phyloP scores from a whole-genome alignment of 2,329 filamentous ascomycete species.

The Clonostachys rhizophaga region DNA sequence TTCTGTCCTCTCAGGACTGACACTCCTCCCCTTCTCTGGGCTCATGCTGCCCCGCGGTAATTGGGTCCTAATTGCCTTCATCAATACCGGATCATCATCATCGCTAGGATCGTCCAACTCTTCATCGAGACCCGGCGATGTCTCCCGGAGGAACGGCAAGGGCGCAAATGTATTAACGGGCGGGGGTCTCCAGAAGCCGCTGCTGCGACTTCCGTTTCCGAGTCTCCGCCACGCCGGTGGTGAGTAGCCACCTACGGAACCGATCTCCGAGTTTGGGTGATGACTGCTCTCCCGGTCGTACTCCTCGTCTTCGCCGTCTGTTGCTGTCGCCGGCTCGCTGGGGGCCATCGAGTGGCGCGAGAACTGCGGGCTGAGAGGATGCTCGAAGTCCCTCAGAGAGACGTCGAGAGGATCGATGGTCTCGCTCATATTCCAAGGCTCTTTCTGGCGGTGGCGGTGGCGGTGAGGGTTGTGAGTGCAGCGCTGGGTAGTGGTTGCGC shows the following conservation, averaged over 20 bases:
- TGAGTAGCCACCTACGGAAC: slow-evolving; percentile 52
- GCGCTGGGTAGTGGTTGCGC: background rate
- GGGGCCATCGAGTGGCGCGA: slow-evolving; percentile 22
- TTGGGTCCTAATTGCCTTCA: slow-evolving; percentile 48
- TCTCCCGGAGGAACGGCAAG: slow-evolving; percentile 11
- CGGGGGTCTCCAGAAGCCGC: slow-evolving; percentile 45
- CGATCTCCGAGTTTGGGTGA: slow-evolving; percentile 37
- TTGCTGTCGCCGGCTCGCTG: slow-evolving; percentile 22
- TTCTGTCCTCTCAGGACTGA: slow-evolving; percentile 40
- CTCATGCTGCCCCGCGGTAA: slow-evolving; percentile 51
- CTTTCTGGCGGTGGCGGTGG: slow-evolving; percentile 10
- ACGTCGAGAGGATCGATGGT: slow-evolving; percentile 34
- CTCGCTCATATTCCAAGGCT: slow-evolving; percentile 18
- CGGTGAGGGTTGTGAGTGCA: slow-evolving; percentile 5
- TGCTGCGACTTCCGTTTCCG: slow-evolving; percentile 53
- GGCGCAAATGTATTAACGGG: slow-evolving; percentile 45
- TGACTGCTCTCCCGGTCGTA: slow-evolving; percentile 14
- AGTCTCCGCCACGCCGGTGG: slow-evolving; percentile 58
- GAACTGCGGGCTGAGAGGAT: slow-evolving; percentile 30
- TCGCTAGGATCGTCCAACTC: slow-evolving; percentile 24
- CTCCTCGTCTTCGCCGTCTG: slow-evolving; percentile 3
- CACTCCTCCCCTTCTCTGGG: slow-evolving; percentile 42
- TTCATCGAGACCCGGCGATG: slow-evolving; percentile 15
- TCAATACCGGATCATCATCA: slow-evolving; percentile 35
- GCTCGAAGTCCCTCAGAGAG: slow-evolving; percentile 51